Base-by-base conservation (phyloP, 2,329 filamentous ascomycete genomes). In the Plectosphaerella cucumerina region DNA sequence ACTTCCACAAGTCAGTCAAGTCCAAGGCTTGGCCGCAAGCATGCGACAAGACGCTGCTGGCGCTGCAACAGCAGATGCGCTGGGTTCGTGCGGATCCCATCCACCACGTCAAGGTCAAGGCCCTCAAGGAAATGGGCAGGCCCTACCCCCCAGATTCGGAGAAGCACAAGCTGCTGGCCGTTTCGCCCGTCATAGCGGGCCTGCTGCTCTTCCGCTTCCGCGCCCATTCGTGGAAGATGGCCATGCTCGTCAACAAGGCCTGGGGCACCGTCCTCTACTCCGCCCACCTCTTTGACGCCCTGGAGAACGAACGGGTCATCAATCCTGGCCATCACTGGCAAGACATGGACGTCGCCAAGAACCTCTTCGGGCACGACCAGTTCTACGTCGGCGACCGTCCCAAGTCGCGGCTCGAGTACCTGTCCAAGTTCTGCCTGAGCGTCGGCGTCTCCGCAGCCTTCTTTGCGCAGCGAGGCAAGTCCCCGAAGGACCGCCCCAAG, bases 211-310 rank as follows among this genome's bases (percentile, higher is more conserved):
- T 67, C 55, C 56, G 58, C 43, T 60, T 69, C 22, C 67, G 69
- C n/a, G 55, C 55, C 6, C 48, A 51, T 1, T 62, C 63, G 17
- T 64, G 68, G 33, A 59, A 71, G 1, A 8, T 62, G 0, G 63
- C 71, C 2, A 54, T 73, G 11, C 44, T 49, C 0, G 62, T 72
- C 15, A 60, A 58, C 10, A 66, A 69, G 44, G 65, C 65, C 2
- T 76, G 66, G 67, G 69, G 70, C 2, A 69, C 71, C 0, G 60
- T 75, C 11, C 54, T 65, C 11, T 69, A 62, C 44, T 55, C 63
- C 0, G 55, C 53, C 1, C 74, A 78, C 44, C 55, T 78, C 1
- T 76, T 76, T 59, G 70, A 73, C 46, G 71, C 72, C 1, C 48
- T 70, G 2, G 42, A 46, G 2, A 48, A 60, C 12, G 65, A 71